phyloP scores from a whole-genome alignment of 1,139 yeast species.

The Candida pseudoviswanathii region DNA sequence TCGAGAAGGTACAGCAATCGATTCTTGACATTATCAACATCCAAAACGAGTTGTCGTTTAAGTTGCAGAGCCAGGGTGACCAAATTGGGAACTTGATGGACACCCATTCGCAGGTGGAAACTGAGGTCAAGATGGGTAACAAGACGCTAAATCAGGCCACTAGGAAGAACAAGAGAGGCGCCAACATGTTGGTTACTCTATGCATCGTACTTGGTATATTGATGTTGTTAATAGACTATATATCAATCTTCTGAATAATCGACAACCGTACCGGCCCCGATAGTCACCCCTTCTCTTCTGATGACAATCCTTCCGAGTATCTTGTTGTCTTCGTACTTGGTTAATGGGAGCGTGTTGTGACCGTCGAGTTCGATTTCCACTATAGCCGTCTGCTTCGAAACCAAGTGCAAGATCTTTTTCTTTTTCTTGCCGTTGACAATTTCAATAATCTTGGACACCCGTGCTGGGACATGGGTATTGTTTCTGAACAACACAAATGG shows the following conservation, averaged over 20 bases:
- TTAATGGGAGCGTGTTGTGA: conserved; percentile 59
- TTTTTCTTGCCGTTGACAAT: conserved; percentile 33
- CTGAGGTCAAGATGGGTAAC: conserved; percentile 76
- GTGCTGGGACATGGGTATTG: conserved; percentile 74
- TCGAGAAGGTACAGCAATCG: conserved; percentile 71
- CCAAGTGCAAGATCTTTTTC: conserved; percentile 67
- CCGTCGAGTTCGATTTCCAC: conserved; percentile 67
- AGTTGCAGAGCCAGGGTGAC: conserved; percentile 74
- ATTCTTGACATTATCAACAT: conserved; percentile 79
- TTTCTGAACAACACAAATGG: conserved; percentile 84
- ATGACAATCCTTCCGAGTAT: conserved; percentile 80
- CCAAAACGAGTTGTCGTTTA: conserved; percentile 76
- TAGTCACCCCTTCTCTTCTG: conserved; percentile 81
- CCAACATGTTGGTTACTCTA: conserved; percentile 62
- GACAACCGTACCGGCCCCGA: conserved; percentile 79
- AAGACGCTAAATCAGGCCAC: conserved; percentile 72
- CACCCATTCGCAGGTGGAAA: conserved; percentile 69
- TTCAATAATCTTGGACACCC: conserved; percentile 58
- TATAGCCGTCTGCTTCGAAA: conserved; percentile 70
- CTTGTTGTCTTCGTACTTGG: conserved; percentile 58
- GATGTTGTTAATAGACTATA: conserved; percentile 63
- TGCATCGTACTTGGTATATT: conserved; percentile 66
- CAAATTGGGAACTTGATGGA: conserved; percentile 68
- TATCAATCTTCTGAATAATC: conserved; percentile 31
- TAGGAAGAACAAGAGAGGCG: conserved; percentile 66